These are phyloP conservation scores for Leishmania arabica DNA, from an alignment of 208 protist species.

Conservation along the genomic window DNA sequence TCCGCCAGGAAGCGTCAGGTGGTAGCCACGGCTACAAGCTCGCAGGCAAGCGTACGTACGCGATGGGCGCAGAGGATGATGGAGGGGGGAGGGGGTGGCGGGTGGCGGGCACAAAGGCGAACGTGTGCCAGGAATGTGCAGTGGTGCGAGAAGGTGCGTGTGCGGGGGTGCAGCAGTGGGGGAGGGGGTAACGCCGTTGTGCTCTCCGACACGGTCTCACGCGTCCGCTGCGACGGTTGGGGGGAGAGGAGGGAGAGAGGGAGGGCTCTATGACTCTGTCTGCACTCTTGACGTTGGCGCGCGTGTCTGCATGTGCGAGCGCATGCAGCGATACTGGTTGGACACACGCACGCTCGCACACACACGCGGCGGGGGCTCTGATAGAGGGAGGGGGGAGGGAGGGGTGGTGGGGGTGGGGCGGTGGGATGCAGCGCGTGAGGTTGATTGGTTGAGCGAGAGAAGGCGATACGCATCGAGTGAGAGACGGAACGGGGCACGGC, in stretches of 20 bases:
- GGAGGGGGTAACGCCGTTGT: background rate
- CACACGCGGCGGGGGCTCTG: background rate
- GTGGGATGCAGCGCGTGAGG: background rate
- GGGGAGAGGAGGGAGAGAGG: too few species aligned
- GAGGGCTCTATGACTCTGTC: too few species aligned
- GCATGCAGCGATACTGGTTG: background rate
- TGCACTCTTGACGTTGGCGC: too few species aligned
- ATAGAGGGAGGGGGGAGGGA: background rate
- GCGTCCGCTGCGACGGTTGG: background rate
- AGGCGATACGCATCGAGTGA: background rate
- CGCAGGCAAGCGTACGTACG: background rate
- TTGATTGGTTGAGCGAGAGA: background rate
- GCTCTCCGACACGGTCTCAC: background rate
- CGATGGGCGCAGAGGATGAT: background rate
- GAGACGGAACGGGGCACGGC: background rate
- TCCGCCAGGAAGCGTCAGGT: background rate
- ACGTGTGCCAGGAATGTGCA: too few species aligned
- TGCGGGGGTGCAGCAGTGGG: too few species aligned
- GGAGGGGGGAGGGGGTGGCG: too few species aligned
- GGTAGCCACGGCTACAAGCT: background rate
- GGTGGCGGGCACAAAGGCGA: too few species aligned
- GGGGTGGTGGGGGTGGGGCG: background rate
- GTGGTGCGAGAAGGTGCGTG: background rate
- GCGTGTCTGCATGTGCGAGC: too few species aligned
- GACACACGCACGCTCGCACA: background rate